Conservation (phyloP, 2,329 filamentous ascomycete genomes). For the Trichoderma pleuroti region DNA sequence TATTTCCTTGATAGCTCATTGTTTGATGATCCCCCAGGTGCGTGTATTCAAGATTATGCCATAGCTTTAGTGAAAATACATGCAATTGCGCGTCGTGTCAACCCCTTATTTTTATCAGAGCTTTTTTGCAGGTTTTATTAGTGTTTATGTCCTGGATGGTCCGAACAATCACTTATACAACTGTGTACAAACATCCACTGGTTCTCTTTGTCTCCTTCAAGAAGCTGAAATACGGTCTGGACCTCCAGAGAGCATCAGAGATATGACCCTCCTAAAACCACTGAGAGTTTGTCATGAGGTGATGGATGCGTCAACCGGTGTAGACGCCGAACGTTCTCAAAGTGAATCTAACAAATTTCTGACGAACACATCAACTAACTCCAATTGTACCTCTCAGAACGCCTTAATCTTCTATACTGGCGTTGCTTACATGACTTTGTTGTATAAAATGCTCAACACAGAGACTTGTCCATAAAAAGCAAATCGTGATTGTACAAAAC, state of each 20-base stretch:
- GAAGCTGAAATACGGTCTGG: background rate
- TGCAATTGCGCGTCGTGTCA: background rate
- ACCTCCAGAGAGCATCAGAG: background rate
- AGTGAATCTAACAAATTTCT: background rate
- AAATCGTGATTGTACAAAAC: background rate
- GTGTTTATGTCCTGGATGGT: background rate
- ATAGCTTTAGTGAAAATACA: background rate
- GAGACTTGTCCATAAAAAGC: background rate
- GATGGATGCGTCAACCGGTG: background rate
- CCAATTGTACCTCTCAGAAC: too few relatives aligned
- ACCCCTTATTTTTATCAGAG: background rate
- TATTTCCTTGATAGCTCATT: background rate
- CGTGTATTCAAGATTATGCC: background rate
- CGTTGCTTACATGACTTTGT: too few relatives aligned
- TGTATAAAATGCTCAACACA: background rate
- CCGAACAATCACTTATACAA: background rate
- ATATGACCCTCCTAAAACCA: background rate
- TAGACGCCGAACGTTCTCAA: background rate
- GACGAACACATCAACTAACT: too few relatives aligned
- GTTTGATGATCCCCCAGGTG: background rate
- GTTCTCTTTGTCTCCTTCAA: background rate
- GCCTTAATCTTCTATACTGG: too few relatives aligned
- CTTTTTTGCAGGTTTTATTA: background rate
- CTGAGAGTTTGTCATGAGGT: background rate
- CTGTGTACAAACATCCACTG: background rate